phyloP scores from a whole-genome alignment of 305 asterid genomes.

The Caryopteris hybrid region DNA sequence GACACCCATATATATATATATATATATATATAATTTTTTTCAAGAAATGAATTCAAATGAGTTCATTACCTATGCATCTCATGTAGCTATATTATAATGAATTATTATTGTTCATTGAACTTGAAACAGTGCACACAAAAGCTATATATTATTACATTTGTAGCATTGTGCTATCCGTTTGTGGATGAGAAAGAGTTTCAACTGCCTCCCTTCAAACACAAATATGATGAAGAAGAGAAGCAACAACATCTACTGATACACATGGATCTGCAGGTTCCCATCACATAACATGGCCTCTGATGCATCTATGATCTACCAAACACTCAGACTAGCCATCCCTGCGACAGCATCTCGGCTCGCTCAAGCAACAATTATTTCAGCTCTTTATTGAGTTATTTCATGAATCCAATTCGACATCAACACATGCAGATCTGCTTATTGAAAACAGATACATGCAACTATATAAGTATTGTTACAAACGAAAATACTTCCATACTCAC shows the following conservation, averaged over 20 bases:
- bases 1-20: no score
- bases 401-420: neutral
- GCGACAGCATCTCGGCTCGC: neutral
- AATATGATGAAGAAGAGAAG: neutral
- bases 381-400: neutral
- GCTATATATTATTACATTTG: neutral
- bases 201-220: neutral
- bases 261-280: neutral
- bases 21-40: no score
- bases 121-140: neutral
- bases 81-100: no score
- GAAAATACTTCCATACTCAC: no score
- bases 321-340: neutral
- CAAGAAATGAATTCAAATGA: no score
- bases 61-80: no score
- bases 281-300: neutral
- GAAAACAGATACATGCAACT: neutral
- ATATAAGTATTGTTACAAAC: no score
- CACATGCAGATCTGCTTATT: no score
- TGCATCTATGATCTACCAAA: neutral
- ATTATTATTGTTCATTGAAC: neutral
- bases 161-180: neutral
- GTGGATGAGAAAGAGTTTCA: neutral
- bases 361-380: neutral
- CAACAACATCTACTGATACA: neutral